A percentile compares a stretch with the other conserved stretches of the same genome.
phyloP scores from a whole-genome alignment of 1,284 basidiomycete species.

The Trametes pubescens region DNA sequence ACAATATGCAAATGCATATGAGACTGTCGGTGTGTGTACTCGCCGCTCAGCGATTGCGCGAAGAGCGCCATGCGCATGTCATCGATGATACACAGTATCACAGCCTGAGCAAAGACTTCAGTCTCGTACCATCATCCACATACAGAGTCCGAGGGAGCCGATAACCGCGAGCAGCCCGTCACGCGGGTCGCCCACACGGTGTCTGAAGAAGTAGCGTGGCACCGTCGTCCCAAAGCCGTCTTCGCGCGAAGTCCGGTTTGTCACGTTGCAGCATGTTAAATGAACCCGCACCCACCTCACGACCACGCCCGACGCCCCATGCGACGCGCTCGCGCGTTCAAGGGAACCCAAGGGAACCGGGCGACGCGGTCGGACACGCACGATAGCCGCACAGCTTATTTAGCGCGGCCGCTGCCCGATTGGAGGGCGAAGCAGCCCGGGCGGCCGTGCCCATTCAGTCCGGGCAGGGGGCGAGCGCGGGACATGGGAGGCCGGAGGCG shows the following conservation, averaged over 20 bases:
- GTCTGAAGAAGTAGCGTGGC: neutral
- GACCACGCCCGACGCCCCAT: too few species aligned
- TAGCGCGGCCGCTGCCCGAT: constrained; percentile 12
- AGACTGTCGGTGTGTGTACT: too few species aligned
- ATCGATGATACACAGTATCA: too few species aligned
- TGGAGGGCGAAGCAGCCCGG: neutral
- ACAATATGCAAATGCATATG: too few species aligned
- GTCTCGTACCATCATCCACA: too few species aligned
- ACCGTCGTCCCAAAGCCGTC: neutral
- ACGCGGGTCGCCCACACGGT: too few species aligned
- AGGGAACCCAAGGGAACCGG: neutral
- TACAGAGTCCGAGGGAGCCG: too few species aligned
- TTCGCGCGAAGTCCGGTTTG: neutral
- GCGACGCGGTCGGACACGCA: neutral
- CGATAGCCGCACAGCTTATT: constrained; percentile 11
- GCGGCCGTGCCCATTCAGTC: constrained; percentile 2
- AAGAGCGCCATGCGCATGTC: too few species aligned
- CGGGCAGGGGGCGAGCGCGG: constrained; percentile 1
- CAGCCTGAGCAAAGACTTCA: too few species aligned
- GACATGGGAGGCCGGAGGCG: constrained; percentile 15
- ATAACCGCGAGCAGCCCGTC: too few species aligned
- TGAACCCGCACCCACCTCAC: too few species aligned
- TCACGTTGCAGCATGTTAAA: neutral
- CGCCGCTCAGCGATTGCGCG: too few species aligned
- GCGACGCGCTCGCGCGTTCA: neutral